Percentiles rank a stretch among this genome's conserved stretches.
phyloP scores from a whole-genome alignment of 352 stramenopile species.

The Pythium catenulatum region DNA sequence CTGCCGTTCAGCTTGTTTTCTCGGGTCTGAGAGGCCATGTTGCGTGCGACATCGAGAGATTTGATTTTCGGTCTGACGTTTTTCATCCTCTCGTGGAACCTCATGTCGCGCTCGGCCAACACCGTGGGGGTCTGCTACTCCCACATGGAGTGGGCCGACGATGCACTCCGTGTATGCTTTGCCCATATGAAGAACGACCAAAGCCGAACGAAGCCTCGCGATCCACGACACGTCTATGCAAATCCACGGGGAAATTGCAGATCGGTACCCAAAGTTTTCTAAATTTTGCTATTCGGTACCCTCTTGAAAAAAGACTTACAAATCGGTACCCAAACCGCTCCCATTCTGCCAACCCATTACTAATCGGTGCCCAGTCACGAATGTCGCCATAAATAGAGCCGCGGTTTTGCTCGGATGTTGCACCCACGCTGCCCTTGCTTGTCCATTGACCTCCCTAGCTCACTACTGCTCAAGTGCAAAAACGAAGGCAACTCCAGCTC shows the following conservation, averaged over 20 bases:
- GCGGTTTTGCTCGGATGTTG: too few relatives aligned
- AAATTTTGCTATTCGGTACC: neutral
- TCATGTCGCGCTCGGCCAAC: slow-evolving; percentile 49
- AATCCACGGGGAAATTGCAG: slow-evolving; percentile 46
- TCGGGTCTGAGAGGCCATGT: slow-evolving; percentile 20
- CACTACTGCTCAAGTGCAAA: too few relatives aligned
- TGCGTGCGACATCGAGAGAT: neutral
- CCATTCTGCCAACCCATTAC: too few relatives aligned
- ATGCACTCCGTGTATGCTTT: slow-evolving; percentile 66
- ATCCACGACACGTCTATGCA: slow-evolving; percentile 64
- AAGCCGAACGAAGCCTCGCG: slow-evolving; percentile 29
- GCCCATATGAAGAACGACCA: slow-evolving; percentile 68
- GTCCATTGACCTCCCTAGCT: too few relatives aligned
- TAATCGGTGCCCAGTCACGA: too few relatives aligned
- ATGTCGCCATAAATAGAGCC: too few relatives aligned
- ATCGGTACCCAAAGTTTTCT: neutral
- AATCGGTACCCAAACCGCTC: too few relatives aligned
- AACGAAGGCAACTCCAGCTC: too few relatives aligned
- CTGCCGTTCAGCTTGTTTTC: slow-evolving; percentile 24
- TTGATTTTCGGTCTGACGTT: slow-evolving; percentile 57
- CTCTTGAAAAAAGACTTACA: too few relatives aligned
- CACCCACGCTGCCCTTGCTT: too few relatives aligned
- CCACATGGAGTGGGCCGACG: slow-evolving; percentile 59
- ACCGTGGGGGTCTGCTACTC: slow-evolving; percentile 38
- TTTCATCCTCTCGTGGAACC: slow-evolving; percentile 51